Evolutionary conservation across 306 rosid species (phyloP).

Genomic region (Lithocarpus polystachyus): DNA sequence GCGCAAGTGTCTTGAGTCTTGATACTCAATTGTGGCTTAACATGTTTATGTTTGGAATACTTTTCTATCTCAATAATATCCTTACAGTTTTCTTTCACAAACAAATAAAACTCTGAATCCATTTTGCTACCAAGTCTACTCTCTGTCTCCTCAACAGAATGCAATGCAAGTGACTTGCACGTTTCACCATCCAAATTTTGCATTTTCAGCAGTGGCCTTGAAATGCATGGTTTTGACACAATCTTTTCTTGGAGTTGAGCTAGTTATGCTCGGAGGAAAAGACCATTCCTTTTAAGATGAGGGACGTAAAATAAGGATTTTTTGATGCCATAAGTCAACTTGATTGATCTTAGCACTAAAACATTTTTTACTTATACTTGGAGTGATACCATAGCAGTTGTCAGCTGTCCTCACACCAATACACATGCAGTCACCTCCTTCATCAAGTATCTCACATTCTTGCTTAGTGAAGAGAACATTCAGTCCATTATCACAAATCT

Average conservation of each 20-base stretch:
- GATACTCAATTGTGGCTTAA: neutral
- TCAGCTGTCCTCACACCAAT: no score
- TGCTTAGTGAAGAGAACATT: no score
- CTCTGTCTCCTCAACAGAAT: conserved; percentile 46
- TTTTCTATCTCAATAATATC: conserved; percentile 21
- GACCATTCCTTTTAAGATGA: neutral
- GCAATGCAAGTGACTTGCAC: conserved; percentile 31
- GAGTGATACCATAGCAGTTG: no score
- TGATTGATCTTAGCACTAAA: no score
- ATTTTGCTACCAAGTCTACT: conserved; percentile 16
- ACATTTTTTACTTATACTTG: no score
- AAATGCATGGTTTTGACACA: conserved; percentile 28
- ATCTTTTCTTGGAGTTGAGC: conserved; percentile 22
- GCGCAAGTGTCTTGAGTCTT: neutral
- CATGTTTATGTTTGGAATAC: conserved; percentile 6
- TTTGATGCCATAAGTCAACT: no score
- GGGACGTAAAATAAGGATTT: conserved; percentile 34
- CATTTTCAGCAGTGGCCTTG: conserved; percentile 18
- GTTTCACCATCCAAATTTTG: neutral
- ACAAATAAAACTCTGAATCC: conserved; percentile 21
- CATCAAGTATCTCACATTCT: no score
- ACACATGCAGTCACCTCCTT: no score
- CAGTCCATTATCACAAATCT: no score
- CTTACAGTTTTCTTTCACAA: conserved; percentile 21
- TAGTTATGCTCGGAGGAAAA: conserved; percentile 13